Evolutionary conservation across 1,139 yeast genomes (phyloP).

Genomic region (Diutina ranongensis): DNA sequence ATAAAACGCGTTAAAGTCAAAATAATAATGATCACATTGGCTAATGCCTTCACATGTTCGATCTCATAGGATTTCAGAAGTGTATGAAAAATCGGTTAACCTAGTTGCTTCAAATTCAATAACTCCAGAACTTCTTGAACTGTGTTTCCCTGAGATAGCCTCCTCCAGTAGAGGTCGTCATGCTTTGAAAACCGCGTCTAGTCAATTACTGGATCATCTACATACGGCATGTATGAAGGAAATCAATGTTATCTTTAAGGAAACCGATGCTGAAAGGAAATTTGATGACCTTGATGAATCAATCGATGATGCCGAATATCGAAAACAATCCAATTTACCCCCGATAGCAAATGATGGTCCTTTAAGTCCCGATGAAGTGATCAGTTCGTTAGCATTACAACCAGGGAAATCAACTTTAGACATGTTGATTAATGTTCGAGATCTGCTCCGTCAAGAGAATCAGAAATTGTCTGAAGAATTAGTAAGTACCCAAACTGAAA

Average conservation of each 20-base stretch:
- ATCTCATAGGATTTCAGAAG: constrained; percentile 40
- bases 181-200: constrained; percentile 44
- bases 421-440: neutral
- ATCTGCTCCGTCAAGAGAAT: constrained; percentile 1
- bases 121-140: constrained; percentile 44
- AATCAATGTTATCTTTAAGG: constrained; percentile 54
- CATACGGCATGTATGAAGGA: constrained; percentile 44
- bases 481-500: neutral
- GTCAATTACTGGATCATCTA: constrained; percentile 57
- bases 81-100: constrained; percentile 54
- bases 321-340: constrained; percentile 9
- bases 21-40: too few relatives aligned
- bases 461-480: neutral
- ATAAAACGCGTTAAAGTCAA: too few relatives aligned
- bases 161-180: constrained; percentile 36
- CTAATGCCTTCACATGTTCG: constrained; percentile 24
- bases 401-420: neutral
- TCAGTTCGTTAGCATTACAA: neutral
- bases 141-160: constrained; percentile 59
- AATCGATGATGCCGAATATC: constrained; percentile 37
- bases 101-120: constrained; percentile 51
- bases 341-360: neutral
- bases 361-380: neutral
- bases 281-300: constrained; percentile 58
- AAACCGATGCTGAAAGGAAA: constrained; percentile 45